A percentile compares a stretch with the other conserved stretches of the same genome.
These are phyloP conservation scores for Chlorella ohadii DNA, from an alignment of 139 green algal species.

Conservation along the genomic window DNA sequence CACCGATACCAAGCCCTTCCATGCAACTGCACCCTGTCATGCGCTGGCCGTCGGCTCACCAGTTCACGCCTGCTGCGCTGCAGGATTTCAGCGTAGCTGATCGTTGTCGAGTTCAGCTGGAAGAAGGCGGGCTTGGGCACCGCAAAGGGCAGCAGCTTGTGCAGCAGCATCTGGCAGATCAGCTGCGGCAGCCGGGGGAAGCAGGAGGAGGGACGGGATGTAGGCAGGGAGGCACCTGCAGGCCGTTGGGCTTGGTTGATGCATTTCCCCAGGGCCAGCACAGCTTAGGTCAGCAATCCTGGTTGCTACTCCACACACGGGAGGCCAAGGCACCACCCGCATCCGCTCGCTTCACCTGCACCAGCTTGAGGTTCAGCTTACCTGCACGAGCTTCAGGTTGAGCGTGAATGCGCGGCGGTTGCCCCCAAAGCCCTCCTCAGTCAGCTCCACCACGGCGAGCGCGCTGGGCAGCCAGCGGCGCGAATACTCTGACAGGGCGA, in stretches of 20 bases:
- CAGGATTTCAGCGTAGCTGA: slow-evolving; percentile 1
- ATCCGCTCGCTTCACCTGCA: too few species aligned
- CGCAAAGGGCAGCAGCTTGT: slow-evolving; percentile 32
- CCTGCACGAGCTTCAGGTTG: slow-evolving; percentile 30
- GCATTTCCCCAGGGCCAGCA: too few species aligned
- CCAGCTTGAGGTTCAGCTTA: too few species aligned
- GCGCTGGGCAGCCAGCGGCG: slow-evolving; percentile 38
- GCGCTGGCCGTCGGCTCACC: too few species aligned
- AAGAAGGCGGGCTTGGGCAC: slow-evolving; percentile 23
- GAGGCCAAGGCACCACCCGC: too few species aligned
- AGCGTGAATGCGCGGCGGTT: slow-evolving; percentile 1
- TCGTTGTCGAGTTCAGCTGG: slow-evolving; percentile 5
- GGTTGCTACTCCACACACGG: too few species aligned
- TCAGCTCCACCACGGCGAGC: slow-evolving; percentile 20
- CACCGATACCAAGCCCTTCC: too few species aligned
- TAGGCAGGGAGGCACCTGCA: too few species aligned
- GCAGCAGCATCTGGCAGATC: slow-evolving; percentile 21
- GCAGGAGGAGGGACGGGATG: too few species aligned
- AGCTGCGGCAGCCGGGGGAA: background rate
- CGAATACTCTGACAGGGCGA: slow-evolving; percentile 5
- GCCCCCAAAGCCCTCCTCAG: slow-evolving; percentile 17
- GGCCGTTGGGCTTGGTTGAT: too few species aligned
- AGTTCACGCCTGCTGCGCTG: slow-evolving; percentile 2
- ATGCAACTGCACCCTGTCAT: too few species aligned
- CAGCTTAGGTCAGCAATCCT: too few species aligned